phyloP scores from a whole-genome alignment of 768 basidiomycete species.

The Russula lepida region DNA sequence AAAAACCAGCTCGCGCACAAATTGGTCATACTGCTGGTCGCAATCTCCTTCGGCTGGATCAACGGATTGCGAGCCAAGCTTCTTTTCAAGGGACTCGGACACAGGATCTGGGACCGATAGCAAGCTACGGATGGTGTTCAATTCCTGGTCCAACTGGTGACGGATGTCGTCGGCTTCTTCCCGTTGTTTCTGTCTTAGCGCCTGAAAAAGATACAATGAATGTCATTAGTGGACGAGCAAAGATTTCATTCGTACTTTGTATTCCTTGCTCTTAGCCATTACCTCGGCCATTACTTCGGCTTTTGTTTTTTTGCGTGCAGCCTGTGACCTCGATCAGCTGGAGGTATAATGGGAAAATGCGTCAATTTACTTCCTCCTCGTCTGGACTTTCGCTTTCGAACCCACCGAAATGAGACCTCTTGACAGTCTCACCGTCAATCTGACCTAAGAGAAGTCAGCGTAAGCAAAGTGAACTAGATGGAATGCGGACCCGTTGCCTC shows the following conservation, averaged over 20 bases:
- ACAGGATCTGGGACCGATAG: slow-evolving; percentile 51
- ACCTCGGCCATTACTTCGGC: slow-evolving; percentile 98
- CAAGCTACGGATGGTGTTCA: slow-evolving; percentile 69
- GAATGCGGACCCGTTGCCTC: slow-evolving; percentile 31
- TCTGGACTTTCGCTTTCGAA: slow-evolving; percentile 65
- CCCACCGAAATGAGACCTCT: slow-evolving; percentile 74
- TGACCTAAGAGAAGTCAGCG: slow-evolving; percentile 37
- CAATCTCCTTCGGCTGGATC: slow-evolving; percentile 23
- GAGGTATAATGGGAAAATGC: background rate
- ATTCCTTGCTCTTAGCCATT: slow-evolving; percentile 91
- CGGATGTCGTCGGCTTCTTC: slow-evolving; percentile 82
- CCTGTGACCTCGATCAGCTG: slow-evolving; percentile 35
- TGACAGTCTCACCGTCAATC: slow-evolving; percentile 60
- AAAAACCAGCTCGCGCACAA: slow-evolving; percentile 86
- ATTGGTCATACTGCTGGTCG: slow-evolving; percentile 80
- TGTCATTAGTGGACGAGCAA: background rate
- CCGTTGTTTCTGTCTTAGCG: slow-evolving; percentile 79
- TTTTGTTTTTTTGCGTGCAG: slow-evolving; percentile 80
- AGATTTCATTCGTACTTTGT: slow-evolving; percentile 55
- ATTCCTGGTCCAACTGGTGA: slow-evolving; percentile 81
- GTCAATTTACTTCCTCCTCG: slow-evolving; percentile 32
- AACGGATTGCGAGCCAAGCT: background rate
- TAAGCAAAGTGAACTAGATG: background rate
- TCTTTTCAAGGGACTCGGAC: slow-evolving; percentile 24
- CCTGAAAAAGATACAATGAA: slow-evolving; percentile 34